Evolutionary conservation across 805 yeast species (phyloP).

Genomic region (Citeromyces nyonsensis): DNA sequence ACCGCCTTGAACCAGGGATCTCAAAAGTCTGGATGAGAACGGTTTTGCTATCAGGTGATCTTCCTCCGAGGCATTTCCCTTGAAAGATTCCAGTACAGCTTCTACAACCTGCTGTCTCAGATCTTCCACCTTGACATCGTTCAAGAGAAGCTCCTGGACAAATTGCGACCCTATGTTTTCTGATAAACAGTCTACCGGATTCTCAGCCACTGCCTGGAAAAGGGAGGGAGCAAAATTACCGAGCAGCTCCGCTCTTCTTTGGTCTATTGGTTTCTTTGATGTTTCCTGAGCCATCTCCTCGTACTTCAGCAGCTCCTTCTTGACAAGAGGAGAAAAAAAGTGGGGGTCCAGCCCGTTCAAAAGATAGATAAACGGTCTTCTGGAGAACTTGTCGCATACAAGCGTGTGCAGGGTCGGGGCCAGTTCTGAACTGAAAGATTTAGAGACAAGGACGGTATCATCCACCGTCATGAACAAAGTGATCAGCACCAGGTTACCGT

Average conservation of each 20-base stretch:
- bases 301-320: constrained; percentile 44
- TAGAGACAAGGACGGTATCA: constrained; percentile 75
- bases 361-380: constrained; percentile 80
- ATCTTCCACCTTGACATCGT: constrained; percentile 26
- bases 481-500: constrained; percentile 71
- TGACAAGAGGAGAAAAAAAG: constrained; percentile 59
- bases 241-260: constrained; percentile 58
- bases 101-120: constrained; percentile 33
- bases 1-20: constrained; percentile 72
- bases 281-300: constrained; percentile 49
- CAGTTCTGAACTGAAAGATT: constrained; percentile 52
- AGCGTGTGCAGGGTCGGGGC: constrained; percentile 36
- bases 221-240: constrained; percentile 51
- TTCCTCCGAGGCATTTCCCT: constrained; percentile 54
- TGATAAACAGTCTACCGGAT: constrained; percentile 35
- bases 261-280: constrained; percentile 72
- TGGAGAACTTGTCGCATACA: constrained; percentile 56
- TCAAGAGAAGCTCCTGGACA: constrained; percentile 57
- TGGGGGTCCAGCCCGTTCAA: constrained; percentile 67
- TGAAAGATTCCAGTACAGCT: constrained; percentile 38
- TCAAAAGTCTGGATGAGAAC: constrained; percentile 58
- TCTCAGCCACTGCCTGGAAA: constrained; percentile 33
- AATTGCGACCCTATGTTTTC: constrained; percentile 78
- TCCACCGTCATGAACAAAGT: constrained; percentile 78
- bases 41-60: constrained; percentile 58